Percentiles rank a stretch among this genome's conserved stretches.
These are phyloP conservation scores for Peziza echinospora DNA, from an alignment of 495 filamentous ascomycete species.

Conservation along the genomic window DNA sequence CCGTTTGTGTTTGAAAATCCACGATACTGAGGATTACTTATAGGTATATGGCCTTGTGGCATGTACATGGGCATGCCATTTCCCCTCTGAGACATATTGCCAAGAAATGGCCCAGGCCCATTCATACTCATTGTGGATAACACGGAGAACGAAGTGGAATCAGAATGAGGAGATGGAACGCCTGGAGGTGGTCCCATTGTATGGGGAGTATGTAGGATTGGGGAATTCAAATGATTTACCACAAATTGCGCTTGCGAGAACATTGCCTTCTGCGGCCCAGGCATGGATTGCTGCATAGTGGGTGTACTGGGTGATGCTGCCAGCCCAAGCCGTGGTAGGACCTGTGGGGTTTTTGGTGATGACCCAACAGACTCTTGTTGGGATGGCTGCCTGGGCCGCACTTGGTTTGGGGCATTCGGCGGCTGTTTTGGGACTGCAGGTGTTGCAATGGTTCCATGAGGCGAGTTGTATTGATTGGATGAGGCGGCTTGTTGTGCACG, in stretches of 20 bases:
- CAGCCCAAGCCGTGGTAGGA: constrained; percentile 33
- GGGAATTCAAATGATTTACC: constrained; percentile 3
- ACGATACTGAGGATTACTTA: constrained; percentile 30
- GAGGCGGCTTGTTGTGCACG: constrained; percentile 23
- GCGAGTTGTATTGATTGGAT: constrained; percentile 38
- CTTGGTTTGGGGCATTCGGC: constrained; percentile 42
- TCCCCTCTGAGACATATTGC: constrained; percentile 30
- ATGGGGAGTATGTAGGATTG: constrained; percentile 23
- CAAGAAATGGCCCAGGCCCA: constrained; percentile 29
- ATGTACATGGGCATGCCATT: constrained; percentile 25
- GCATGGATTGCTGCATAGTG: constrained; percentile 34
- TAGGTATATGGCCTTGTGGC: constrained; percentile 22
- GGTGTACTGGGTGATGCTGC: constrained; percentile 42
- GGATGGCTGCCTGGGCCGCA: constrained; percentile 50
- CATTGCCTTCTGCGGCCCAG: constrained; percentile 28
- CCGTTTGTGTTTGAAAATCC: constrained; percentile 20
- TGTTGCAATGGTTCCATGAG: constrained; percentile 53
- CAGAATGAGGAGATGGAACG: constrained; percentile 20
- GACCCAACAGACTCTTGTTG: constrained; percentile 57
- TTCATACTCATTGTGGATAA: constrained; percentile 27
- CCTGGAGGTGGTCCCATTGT: constrained; percentile 21
- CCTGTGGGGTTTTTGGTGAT: constrained; percentile 40
- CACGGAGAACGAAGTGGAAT: constrained; percentile 21
- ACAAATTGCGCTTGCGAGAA: constrained; percentile 10
- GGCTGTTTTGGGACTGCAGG: constrained; percentile 52